Evolutionary conservation across 2,329 filamentous ascomycete species (phyloP).

Genomic region (Colletotrichum higginsianum): DNA sequence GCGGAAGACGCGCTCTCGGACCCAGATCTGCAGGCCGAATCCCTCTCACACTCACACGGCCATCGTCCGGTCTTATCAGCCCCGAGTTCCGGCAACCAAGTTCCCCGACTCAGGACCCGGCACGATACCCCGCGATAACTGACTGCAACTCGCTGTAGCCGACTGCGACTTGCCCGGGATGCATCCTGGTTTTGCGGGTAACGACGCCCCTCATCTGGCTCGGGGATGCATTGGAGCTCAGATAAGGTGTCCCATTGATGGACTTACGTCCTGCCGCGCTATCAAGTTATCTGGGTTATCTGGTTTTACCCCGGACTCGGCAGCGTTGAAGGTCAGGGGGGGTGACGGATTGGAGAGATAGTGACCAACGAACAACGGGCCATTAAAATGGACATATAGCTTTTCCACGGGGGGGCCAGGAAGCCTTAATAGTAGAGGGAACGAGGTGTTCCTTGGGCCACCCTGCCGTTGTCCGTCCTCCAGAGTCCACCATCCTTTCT

Average conservation of each 20-base stretch:
- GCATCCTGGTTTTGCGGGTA: constrained; percentile 15
- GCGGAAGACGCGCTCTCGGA: constrained; percentile 22
- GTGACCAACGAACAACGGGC: constrained; percentile 20
- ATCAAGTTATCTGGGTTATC: constrained; percentile 23
- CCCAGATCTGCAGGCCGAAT: constrained; percentile 27
- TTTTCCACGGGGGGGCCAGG: neutral
- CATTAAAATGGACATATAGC: constrained; percentile 25
- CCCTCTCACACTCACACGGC: neutral
- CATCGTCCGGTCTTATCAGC: constrained; percentile 27
- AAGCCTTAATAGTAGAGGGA: neutral
- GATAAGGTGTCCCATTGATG: constrained; percentile 29
- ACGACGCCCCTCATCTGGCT: constrained; percentile 11
- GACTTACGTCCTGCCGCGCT: constrained; percentile 14
- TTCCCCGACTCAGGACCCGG: constrained; percentile 9
- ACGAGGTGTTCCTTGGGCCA: neutral
- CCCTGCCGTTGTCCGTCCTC: no score
- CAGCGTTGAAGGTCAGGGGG: constrained; percentile 3
- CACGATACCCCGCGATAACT: constrained; percentile 27
- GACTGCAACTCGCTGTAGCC: neutral
- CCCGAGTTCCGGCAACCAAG: neutral
- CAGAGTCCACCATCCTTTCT: neutral
- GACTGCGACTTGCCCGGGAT: neutral
- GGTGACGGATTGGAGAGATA: constrained; percentile 6
- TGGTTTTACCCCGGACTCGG: constrained; percentile 33
- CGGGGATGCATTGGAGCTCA: neutral